These are phyloP conservation scores for Elongisporangium undulatum DNA, from an alignment of 352 stramenopile genomes.

Conservation along the genomic window DNA sequence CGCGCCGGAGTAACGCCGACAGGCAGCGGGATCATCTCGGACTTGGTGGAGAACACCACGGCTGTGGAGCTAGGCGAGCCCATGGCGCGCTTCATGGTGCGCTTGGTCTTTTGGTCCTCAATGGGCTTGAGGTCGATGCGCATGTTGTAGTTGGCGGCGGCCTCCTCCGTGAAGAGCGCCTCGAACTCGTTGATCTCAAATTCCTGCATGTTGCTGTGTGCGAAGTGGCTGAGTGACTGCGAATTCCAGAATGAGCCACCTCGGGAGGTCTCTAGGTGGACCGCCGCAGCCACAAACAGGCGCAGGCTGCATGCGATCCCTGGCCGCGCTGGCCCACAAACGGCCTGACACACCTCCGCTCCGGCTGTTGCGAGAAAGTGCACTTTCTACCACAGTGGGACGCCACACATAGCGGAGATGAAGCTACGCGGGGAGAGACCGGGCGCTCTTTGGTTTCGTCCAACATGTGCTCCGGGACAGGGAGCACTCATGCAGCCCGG, in stretches of 20 bases:
- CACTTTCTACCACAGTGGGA: background rate
- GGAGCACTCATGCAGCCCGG: background rate
- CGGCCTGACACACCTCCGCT: background rate
- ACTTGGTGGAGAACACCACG: slow-evolving; percentile 9
- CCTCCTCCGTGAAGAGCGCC: slow-evolving; percentile 17
- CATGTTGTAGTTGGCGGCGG: slow-evolving; percentile 16
- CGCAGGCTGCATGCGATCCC: background rate
- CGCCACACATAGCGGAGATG: background rate
- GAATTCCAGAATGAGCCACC: slow-evolving; percentile 4
- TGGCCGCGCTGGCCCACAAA: background rate
- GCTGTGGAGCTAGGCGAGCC: background rate
- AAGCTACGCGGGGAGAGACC: background rate
- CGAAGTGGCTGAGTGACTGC: slow-evolving; percentile 6
- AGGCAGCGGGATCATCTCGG: slow-evolving; percentile 13
- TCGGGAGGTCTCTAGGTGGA: background rate
- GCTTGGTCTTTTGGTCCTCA: background rate
- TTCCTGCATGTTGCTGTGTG: slow-evolving; percentile 10
- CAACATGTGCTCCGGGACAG: background rate
- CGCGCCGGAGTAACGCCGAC: slow-evolving; percentile 29
- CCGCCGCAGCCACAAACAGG: slow-evolving; percentile 1
- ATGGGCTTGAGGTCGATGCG: slow-evolving; percentile 27
- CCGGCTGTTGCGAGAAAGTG: background rate
- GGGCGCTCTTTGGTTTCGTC: background rate
- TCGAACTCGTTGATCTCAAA: slow-evolving; percentile 23
- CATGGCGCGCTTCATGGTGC: slow-evolving; percentile 7